Percentiles rank a stretch among this genome's conserved stretches.
phyloP scores from a whole-genome alignment of 1,284 basidiomycete genomes.

The Irpex lacteus region DNA sequence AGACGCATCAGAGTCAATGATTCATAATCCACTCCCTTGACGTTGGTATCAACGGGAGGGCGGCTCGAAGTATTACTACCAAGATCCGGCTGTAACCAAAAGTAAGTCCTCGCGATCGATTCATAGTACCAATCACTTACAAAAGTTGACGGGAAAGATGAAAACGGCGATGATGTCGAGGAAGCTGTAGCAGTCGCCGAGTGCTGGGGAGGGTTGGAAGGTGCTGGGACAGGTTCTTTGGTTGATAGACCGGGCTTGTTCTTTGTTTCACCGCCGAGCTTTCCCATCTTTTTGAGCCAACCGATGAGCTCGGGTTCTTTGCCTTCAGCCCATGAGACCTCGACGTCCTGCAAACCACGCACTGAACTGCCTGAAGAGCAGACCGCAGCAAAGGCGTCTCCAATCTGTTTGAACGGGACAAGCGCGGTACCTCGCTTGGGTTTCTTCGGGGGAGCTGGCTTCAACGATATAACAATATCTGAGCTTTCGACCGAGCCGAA shows the following conservation, averaged over 20 bases:
- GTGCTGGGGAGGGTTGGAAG: not conserved
- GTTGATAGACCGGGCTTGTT: not conserved
- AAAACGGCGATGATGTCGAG: slow-evolving; percentile 31
- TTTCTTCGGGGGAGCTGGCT: slow-evolving; percentile 49
- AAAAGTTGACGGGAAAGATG: slow-evolving; percentile 58
- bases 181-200: not conserved
- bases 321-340: slow-evolving; percentile 52
- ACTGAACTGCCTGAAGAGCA: slow-evolving; percentile 54
- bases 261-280: slow-evolving; percentile 40
- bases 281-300: slow-evolving; percentile 73
- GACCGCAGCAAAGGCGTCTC: slow-evolving; percentile 70
- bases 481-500: slow-evolving; percentile 63
- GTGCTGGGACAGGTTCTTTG: not conserved
- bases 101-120: not conserved
- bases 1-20: slow-evolving; percentile 78
- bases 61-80: slow-evolving; percentile 26
- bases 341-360: slow-evolving; percentile 38
- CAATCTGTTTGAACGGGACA: slow-evolving; percentile 70
- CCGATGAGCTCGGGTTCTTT: slow-evolving; percentile 72
- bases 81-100: slow-evolving; percentile 14
- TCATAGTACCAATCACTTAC: slow-evolving; percentile 35
- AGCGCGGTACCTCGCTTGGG: slow-evolving; percentile 67
- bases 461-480: slow-evolving; percentile 65
- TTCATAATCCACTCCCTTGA: slow-evolving; percentile 67
- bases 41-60: slow-evolving; percentile 24